These are phyloP conservation scores for Fusarium devonianum DNA, from an alignment of 2,329 filamentous ascomycete species.

Conservation along the genomic window DNA sequence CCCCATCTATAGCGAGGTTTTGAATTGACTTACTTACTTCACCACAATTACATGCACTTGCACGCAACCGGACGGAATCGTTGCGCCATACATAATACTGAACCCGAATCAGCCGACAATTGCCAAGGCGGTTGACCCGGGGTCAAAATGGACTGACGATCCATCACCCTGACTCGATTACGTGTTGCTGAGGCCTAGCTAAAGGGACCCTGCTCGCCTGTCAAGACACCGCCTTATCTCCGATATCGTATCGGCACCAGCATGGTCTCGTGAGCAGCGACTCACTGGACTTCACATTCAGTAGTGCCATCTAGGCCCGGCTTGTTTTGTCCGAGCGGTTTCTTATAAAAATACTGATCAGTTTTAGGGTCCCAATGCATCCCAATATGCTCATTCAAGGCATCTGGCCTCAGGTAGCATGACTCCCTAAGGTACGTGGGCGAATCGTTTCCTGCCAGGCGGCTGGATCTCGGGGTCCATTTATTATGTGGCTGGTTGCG, in stretches of 20 bases:
- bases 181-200: constrained; percentile 25
- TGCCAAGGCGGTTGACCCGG: constrained; percentile 29
- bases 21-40: constrained; percentile 35
- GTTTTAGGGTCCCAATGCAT: constrained; percentile 24
- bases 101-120: constrained; percentile 10
- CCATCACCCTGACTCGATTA: constrained; percentile 33
- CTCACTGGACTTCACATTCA: constrained; percentile 17
- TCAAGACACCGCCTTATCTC: constrained; percentile 37
- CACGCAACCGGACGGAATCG: constrained; percentile 1
- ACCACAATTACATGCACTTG: constrained; percentile 16
- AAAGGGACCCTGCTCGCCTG: constrained; percentile 18
- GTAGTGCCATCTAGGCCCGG: constrained; percentile 30
- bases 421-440: constrained; percentile 31
- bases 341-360: constrained; percentile 10
- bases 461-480: constrained; percentile 11
- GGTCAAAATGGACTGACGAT: constrained; percentile 35
- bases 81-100: constrained; percentile 4
- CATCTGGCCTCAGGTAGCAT: constrained; percentile 8
- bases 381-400: constrained; percentile 5
- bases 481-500: constrained; percentile 33
- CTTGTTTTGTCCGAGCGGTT: constrained; percentile 1
- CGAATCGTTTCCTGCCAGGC: constrained; percentile 25
- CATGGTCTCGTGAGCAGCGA: constrained; percentile 38
- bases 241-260: constrained; percentile 41
- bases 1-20: constrained; percentile 28